Percentiles rank a stretch among this genome's conserved stretches.
phyloP scores from a whole-genome alignment of 2,329 filamentous ascomycete species.

The Scytalidium lignicola region DNA sequence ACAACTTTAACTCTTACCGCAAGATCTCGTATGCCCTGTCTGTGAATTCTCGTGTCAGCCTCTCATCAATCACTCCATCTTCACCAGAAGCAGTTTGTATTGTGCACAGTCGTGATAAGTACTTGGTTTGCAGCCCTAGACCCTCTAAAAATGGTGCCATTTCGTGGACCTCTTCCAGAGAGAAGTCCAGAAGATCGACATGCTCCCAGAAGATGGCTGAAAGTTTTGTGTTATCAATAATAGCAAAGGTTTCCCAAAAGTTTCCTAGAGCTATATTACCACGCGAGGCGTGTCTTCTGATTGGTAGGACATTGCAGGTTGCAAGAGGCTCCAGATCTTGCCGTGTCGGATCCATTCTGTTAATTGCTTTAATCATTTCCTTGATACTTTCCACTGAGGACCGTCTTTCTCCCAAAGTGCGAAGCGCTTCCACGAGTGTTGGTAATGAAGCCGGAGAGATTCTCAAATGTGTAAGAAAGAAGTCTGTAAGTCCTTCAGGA shows the following conservation, averaged over 20 bases:
- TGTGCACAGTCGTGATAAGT: conserved; percentile 2
- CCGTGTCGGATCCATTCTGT: conserved; percentile 6
- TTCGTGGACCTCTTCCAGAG: conserved; percentile 8
- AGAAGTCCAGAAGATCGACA: conserved; percentile 7
- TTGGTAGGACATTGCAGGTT: conserved; percentile 8
- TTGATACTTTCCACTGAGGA: conserved; percentile 5
- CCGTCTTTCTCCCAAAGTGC: conserved; percentile 1
- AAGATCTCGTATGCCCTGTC: conserved; percentile 10
- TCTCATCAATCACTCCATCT: conserved; percentile 2
- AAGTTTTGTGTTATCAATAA: conserved; percentile 9
- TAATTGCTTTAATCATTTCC: conserved; percentile 12
- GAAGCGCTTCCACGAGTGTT: conserved; percentile 11
- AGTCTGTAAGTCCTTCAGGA: conserved; percentile 2
- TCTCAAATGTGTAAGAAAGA: conserved; percentile 9
- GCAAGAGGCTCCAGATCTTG: conserved; percentile 2
- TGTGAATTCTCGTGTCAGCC: conserved; percentile 7
- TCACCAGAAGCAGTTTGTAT: conserved; percentile 9
- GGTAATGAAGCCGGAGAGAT: conserved; percentile 11
- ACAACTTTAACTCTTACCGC: conserved; percentile 3
- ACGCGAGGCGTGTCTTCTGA: not conserved
- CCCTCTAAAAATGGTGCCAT: conserved; percentile 9
- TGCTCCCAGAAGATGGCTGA: conserved; percentile 6
- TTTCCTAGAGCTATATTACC: not conserved
- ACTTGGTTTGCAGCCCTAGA: conserved; percentile 4
- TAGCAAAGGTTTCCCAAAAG: conserved; percentile 3